Base-by-base conservation (phyloP, 2,329 filamentous ascomycete genomes). In the Passalora sequoiae region DNA sequence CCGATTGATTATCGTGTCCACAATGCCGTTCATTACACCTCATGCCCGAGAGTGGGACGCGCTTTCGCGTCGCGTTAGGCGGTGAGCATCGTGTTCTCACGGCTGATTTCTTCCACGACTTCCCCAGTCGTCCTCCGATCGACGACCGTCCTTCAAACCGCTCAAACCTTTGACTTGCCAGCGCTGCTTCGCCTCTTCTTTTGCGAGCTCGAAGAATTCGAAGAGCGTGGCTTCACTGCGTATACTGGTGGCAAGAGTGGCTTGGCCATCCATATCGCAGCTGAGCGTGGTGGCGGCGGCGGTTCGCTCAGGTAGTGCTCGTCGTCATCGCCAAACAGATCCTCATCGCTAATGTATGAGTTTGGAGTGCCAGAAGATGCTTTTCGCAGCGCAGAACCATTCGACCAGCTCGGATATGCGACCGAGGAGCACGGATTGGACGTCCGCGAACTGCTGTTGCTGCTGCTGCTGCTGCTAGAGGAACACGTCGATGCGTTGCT, bases 331-430 rank as follows among this genome's bases (percentile, higher is more conserved):
- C 62, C 61, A 40, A 63, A 61, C 13, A 66, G 57, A 37, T 66
- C 64, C 40, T 62, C 61, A 46, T 66, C 64, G 48, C 58, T 62
- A 38, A 66, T 56, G 43, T 66, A 66, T 2, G 62, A 51, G 51
- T 55, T 65, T 1, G 61, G 53, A 17, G 36, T 54, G 6, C 27
- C 43, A 38, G 43, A 51, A 22, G 49, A 43, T 22, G 42, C 38
- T 24, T 52, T 54, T 15, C 39, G 36, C 17, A 49, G 39, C 33
- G 43, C 49, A 27, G 47, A 52, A 13, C 49, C 46, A 15, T 38
- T 30, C 27, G 38, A 40, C 49, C 46, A 52, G 40, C 46, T 52
- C 27, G 49, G 40, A 19, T 49, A 51, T 13, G 43, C 46, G 29
- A 50, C 52, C 5, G 52, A 50, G 25, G 49, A 50, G 38, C 50